Conservation (phyloP, 148 eudicot species). For the Vaccinium vitisidaea region DNA sequence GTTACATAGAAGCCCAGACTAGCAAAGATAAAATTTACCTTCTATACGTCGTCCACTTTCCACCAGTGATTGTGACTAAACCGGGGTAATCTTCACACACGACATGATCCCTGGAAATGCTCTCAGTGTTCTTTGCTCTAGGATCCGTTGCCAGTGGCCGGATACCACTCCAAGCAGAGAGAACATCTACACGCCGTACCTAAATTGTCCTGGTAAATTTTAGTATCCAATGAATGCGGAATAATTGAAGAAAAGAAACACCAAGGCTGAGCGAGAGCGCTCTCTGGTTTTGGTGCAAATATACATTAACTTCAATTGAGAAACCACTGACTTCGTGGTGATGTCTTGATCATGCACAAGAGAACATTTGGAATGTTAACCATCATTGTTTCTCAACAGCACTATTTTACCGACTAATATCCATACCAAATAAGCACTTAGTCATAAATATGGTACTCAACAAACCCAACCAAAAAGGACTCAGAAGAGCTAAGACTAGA, state of each 20-base stretch:
- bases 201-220: conserved; percentile 24
- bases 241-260: not conserved
- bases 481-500: not conserved
- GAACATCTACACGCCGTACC: conserved; percentile 95
- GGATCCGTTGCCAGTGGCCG: conserved; percentile 98
- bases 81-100: conserved; percentile 94
- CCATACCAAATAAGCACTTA: not conserved
- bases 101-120: conserved; percentile 95
- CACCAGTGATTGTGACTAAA: conserved; percentile 95
- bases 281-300: not conserved
- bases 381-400: not conserved
- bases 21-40: conserved; percentile 44
- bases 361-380: not conserved
- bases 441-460: not conserved
- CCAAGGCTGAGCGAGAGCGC: not conserved
- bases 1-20: not conserved
- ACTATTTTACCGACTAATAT: not conserved
- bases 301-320: not conserved
- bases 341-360: not conserved
- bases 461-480: not conserved
- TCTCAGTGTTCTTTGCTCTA: conserved; percentile 84
- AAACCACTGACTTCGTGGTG: not conserved
- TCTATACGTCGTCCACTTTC: conserved; percentile 99
- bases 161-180: conserved; percentile 99
- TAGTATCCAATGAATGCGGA: conserved; percentile 13